Evolutionary conservation across 106 monocot genomes (phyloP).

Genomic region (Dioscorea dumetorum): DNA sequence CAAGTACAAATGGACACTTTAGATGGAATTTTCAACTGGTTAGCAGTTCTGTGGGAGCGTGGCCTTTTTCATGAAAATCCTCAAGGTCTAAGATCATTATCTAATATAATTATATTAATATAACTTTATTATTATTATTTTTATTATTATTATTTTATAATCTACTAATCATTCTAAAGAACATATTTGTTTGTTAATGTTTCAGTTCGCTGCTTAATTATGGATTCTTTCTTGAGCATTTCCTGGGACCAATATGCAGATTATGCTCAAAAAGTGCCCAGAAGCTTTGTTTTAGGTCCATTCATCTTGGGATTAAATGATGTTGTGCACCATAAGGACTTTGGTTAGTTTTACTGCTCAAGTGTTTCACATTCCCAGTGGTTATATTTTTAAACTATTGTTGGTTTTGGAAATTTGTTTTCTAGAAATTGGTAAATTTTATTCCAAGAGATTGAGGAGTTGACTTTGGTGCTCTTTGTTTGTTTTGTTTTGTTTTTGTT

Average conservation of each 20-base stretch:
- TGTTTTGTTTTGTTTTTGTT: not conserved
- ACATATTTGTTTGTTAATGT: constrained; percentile 2
- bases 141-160: not conserved
- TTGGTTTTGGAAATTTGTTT: not conserved
- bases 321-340: constrained; percentile 78
- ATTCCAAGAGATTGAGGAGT: not conserved
- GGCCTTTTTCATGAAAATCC: constrained; percentile 90
- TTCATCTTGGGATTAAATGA: constrained; percentile 69
- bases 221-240: constrained; percentile 80
- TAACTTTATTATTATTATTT: too few relatives aligned
- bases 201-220: constrained; percentile 79
- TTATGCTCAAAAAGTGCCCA: constrained; percentile 49
- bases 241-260: constrained; percentile 39
- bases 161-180: not conserved
- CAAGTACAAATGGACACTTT: constrained; percentile 57
- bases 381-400: not conserved
- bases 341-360: constrained; percentile 47
- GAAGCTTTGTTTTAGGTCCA: constrained; percentile 66
- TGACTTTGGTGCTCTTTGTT: not conserved
- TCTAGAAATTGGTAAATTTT: not conserved
- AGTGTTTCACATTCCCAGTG: not conserved
- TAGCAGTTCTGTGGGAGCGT: constrained; percentile 86
- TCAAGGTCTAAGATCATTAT: constrained; percentile 36
- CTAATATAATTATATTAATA: not conserved
- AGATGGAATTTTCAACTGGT: constrained; percentile 59